A percentile compares a stretch with the other conserved stretches of the same genome.
These are phyloP conservation scores for Tilletia caries DNA, from an alignment of 1,284 basidiomycete genomes.

Conservation along the genomic window DNA sequence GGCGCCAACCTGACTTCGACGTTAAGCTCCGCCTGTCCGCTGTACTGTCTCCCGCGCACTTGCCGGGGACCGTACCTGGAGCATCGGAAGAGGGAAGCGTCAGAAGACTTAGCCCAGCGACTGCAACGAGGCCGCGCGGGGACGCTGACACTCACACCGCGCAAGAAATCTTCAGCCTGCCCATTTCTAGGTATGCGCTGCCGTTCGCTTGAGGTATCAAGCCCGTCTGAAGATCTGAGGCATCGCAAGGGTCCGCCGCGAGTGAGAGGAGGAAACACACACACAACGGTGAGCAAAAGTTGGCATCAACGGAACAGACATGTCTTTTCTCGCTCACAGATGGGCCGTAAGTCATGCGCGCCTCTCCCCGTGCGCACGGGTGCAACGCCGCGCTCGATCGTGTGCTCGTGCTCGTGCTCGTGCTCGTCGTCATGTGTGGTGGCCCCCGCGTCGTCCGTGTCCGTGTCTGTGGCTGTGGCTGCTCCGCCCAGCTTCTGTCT, in stretches of 20 bases:
- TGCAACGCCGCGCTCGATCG: constrained; percentile 5
- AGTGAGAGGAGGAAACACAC: too few species aligned
- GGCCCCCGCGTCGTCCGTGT: constrained; percentile 18
- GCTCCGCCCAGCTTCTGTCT: background rate
- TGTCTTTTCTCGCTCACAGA: constrained; percentile 11
- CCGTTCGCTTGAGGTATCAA: constrained; percentile 13
- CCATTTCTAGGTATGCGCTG: constrained; percentile 15
- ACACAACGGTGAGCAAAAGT: too few species aligned
- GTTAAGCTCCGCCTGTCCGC: constrained; percentile 11
- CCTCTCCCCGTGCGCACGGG: background rate
- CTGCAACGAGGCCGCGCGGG: background rate
- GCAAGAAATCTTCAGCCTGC: constrained; percentile 13
- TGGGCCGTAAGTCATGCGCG: constrained; percentile 14
- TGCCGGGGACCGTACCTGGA: constrained; percentile 14
- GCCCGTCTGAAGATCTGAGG: constrained; percentile 9
- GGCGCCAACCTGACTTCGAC: constrained; percentile 16
- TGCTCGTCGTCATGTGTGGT: too few species aligned
- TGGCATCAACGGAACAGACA: background rate
- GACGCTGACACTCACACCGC: background rate
- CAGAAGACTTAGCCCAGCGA: background rate
- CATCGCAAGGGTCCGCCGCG: too few species aligned
- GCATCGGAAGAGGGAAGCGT: background rate
- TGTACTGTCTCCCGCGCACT: constrained; percentile 16
- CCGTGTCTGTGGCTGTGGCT: too few species aligned
- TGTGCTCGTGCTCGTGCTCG: constrained; percentile 22